phyloP scores from a whole-genome alignment of 2,329 filamentous ascomycete species.

The Fusarium virguliforme region DNA sequence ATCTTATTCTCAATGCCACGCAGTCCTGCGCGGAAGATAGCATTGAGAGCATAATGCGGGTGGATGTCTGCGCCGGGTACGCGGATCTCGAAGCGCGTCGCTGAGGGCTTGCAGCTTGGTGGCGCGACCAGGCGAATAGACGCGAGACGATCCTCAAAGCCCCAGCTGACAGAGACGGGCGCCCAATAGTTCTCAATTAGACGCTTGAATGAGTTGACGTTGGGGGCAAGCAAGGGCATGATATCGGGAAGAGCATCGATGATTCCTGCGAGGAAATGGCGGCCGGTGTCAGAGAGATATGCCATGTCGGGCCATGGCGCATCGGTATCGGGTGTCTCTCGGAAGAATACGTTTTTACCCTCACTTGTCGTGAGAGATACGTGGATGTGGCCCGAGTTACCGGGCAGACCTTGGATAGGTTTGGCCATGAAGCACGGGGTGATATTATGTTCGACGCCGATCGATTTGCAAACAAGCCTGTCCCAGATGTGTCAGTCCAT shows the following conservation, averaged over 20 bases:
- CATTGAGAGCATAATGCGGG: neutral
- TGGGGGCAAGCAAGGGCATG: neutral
- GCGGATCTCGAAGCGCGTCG: slow-evolving; percentile 2
- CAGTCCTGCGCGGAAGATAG: neutral
- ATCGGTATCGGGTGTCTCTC: neutral
- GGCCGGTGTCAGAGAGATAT: neutral
- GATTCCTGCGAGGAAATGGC: slow-evolving; percentile 1
- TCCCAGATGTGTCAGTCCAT: neutral
- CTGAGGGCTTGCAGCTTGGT: neutral
- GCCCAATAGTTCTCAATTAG: slow-evolving; percentile 3
- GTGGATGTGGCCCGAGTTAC: slow-evolving; percentile 32
- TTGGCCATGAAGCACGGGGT: slow-evolving; percentile 35
- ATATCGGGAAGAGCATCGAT: neutral
- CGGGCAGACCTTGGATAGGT: slow-evolving; percentile 26
- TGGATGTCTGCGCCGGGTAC: neutral
- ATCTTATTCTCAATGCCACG: neutral
- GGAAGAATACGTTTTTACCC: neutral
- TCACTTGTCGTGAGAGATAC: slow-evolving; percentile 14
- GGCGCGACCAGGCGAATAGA: neutral
- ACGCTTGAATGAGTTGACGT: neutral
- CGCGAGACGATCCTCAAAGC: neutral
- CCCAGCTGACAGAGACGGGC: neutral
- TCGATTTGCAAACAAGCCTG: slow-evolving; percentile 1
- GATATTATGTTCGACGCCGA: slow-evolving; percentile 21
- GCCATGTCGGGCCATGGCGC: neutral